Conservation (phyloP, 306 rosid genomes). For the Prunus padus region DNA sequence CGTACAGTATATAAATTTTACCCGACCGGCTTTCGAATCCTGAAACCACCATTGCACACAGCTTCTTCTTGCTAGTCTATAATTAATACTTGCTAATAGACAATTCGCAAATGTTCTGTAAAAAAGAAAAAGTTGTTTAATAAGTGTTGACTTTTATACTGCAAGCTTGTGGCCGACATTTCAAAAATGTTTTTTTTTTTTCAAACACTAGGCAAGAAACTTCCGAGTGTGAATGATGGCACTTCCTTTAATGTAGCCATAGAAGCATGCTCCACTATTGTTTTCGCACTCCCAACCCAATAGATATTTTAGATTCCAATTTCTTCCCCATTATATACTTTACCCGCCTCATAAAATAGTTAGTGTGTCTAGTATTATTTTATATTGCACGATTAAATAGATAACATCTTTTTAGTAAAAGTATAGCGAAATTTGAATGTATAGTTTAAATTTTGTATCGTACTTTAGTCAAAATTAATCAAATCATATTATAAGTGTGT, state of each 20-base stretch:
- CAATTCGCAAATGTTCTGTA: background rate
- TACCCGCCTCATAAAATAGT: background rate
- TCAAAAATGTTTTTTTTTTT: background rate
- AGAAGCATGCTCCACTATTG: background rate
- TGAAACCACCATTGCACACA: no score
- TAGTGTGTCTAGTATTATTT: no score
- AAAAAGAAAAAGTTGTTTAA: background rate
- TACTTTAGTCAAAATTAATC: no score
- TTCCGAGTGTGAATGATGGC: slow-evolving; percentile 5
- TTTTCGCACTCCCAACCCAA: background rate
- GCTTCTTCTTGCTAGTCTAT: no score
- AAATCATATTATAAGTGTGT: no score
- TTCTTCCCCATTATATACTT: background rate
- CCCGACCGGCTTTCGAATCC: no score
- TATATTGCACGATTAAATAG: no score
- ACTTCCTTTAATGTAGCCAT: background rate
- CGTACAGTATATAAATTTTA: no score
- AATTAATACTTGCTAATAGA: no score
- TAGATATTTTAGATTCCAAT: background rate
- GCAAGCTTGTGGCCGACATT: slow-evolving; percentile 12
- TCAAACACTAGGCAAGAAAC: slow-evolving; percentile 5
- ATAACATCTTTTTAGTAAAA: accelerated
- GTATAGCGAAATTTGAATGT: background rate
- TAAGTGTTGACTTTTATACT: slow-evolving; percentile 4
- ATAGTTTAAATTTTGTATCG: no score